These are phyloP conservation scores for Zygosaccharomyces rouxii DNA, from an alignment of 805 yeast species.

Conservation along the genomic window DNA sequence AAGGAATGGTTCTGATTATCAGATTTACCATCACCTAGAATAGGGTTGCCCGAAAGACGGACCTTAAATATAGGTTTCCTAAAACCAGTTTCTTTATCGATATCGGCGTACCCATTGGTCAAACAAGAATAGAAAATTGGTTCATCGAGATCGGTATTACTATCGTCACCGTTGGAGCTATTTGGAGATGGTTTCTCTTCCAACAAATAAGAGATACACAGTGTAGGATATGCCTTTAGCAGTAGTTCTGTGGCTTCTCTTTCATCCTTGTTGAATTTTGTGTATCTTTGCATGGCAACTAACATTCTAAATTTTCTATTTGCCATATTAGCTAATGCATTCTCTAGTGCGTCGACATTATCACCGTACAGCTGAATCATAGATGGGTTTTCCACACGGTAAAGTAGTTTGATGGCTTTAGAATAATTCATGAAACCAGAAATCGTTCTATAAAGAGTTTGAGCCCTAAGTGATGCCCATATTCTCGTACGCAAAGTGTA, in stretches of 20 bases:
- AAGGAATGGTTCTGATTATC: constrained; percentile 90
- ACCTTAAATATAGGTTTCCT: constrained; percentile 61
- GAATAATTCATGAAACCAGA: constrained; percentile 80
- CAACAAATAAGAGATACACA: constrained; percentile 52
- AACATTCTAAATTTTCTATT: constrained; percentile 73
- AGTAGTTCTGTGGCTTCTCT: constrained; percentile 61
- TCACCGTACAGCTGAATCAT: constrained; percentile 42
- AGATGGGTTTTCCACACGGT: constrained; percentile 61
- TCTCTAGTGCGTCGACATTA: constrained; percentile 54
- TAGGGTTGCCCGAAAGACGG: constrained; percentile 88
- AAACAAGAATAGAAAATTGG: constrained; percentile 57
- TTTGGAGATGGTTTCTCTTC: constrained; percentile 32
- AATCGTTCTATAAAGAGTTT: constrained; percentile 76
- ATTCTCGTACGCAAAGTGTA: constrained; percentile 67
- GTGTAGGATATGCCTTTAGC: constrained; percentile 67
- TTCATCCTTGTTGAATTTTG: constrained; percentile 62
- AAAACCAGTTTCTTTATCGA: constrained; percentile 51
- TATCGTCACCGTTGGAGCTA: constrained; percentile 10
- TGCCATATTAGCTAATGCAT: constrained; percentile 68
- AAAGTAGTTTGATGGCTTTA: constrained; percentile 65
- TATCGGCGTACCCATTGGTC: constrained; percentile 54
- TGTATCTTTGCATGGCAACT: constrained; percentile 83
- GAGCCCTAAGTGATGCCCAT: constrained; percentile 84
- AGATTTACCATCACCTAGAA: constrained; percentile 92
- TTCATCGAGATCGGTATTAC: constrained; percentile 19